Conservation (phyloP, 345 rosid genomes). For the Eutrema heterophyllum region DNA sequence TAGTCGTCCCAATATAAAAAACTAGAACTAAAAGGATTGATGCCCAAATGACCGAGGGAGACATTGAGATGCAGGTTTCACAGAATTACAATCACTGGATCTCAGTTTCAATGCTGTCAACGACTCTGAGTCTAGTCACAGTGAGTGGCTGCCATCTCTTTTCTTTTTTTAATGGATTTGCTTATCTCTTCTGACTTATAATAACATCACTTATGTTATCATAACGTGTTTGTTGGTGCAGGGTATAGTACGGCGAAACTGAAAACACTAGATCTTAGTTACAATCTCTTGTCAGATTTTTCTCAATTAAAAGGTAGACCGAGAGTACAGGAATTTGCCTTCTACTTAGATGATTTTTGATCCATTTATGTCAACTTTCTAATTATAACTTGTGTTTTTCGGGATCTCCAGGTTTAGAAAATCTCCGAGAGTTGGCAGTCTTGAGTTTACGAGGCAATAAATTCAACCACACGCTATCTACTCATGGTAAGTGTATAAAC, state of each 20-base stretch:
- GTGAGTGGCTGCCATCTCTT: neutral
- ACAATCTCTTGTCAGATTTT: neutral
- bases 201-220: constrained; percentile 1
- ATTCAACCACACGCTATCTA: constrained; percentile 7
- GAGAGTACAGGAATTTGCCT: neutral
- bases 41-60: neutral
- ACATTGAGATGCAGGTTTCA: constrained; percentile 3
- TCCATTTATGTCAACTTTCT: neutral
- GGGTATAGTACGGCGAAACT: neutral
- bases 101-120: constrained; percentile 4
- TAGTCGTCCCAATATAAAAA: neutral
- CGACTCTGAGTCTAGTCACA: neutral
- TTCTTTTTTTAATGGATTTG: neutral
- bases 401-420: constrained; percentile 7
- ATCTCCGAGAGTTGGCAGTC: constrained; percentile 5
- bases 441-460: constrained; percentile 3
- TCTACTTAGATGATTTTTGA: neutral
- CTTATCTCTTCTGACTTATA: neutral
- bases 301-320: constrained; percentile 6
- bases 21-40: neutral
- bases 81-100: constrained; percentile 7
- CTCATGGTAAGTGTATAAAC: constrained; percentile 6
- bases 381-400: neutral
- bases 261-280: constrained; percentile 22
- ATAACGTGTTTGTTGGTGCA: neutral